Evolutionary conservation across 441 rosid species (phyloP).

Genomic region (Omphalea diandra): DNA sequence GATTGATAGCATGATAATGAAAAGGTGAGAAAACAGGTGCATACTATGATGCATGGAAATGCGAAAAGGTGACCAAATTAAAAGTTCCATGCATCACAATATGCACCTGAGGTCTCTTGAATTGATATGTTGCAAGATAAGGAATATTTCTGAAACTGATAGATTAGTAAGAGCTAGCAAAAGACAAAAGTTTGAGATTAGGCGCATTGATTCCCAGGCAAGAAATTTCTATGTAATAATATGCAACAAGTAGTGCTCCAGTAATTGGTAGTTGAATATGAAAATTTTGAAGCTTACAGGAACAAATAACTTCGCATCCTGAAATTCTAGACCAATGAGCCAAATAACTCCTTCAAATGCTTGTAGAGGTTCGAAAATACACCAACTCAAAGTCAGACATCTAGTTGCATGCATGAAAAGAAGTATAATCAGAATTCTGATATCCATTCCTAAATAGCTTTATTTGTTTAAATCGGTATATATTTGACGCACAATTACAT

Average conservation of each 20-base stretch:
- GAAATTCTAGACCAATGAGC: background rate
- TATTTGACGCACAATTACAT: no score
- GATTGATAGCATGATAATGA: no score
- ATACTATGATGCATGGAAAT: no score
- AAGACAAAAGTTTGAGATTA: slow-evolving; percentile 1
- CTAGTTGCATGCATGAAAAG: background rate
- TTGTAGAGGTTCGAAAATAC: slow-evolving; percentile 1
- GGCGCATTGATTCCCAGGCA: slow-evolving; percentile 8
- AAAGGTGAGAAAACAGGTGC: no score
- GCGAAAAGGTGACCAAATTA: background rate
- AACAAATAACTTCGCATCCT: background rate
- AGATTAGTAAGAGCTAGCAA: background rate
- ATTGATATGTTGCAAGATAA: background rate
- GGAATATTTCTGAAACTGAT: slow-evolving; percentile 1
- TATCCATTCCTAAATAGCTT: no score
- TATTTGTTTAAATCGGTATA: no score
- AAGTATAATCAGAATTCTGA: no score
- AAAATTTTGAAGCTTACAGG: background rate
- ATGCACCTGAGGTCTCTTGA: no score
- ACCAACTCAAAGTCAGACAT: background rate
- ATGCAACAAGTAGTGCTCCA: background rate
- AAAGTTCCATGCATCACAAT: no score
- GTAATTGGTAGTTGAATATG: slow-evolving; percentile 3
- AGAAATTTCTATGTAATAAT: background rate
- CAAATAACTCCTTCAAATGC: slow-evolving; percentile 3